Conservation (phyloP, 257 asterid genomes). For the Knoxia roxburghii region DNA sequence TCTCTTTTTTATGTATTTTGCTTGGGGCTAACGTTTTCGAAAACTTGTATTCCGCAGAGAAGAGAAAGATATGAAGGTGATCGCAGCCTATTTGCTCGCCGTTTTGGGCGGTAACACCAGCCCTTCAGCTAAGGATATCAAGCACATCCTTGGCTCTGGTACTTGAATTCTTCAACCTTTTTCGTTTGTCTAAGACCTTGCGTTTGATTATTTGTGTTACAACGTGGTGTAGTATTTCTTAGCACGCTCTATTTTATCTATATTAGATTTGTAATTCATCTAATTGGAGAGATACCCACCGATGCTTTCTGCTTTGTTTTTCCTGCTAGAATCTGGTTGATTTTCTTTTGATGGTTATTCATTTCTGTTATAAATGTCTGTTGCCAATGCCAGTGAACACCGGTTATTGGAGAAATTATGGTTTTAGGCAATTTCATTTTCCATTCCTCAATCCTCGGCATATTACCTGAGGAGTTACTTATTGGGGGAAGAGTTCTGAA, state of each 20-base stretch:
- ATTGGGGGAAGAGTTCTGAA: no score
- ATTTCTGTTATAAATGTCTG: background rate
- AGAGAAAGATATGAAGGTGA: slow-evolving; percentile 13
- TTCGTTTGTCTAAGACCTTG: background rate
- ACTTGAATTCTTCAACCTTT: background rate
- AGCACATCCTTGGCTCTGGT: slow-evolving; percentile 17
- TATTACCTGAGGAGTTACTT: no score
- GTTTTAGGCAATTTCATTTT: background rate
- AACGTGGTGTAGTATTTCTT: background rate
- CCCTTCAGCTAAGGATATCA: slow-evolving; percentile 18
- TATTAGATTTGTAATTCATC: no score
- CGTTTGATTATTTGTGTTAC: background rate
- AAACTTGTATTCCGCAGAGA: background rate
- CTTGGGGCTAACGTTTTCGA: background rate
- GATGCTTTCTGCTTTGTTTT: background rate
- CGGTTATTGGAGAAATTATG: background rate
- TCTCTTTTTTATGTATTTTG: background rate
- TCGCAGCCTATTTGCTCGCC: slow-evolving; percentile 20
- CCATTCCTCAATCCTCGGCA: no score
- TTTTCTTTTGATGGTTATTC: background rate
- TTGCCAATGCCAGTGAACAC: background rate
- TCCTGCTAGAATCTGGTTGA: background rate
- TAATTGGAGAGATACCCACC: background rate
- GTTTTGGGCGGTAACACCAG: slow-evolving; percentile 20
- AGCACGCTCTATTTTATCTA: no score